Base-by-base conservation (phyloP, 1,284 basidiomycete genomes). In the Ustilago nuda region DNA sequence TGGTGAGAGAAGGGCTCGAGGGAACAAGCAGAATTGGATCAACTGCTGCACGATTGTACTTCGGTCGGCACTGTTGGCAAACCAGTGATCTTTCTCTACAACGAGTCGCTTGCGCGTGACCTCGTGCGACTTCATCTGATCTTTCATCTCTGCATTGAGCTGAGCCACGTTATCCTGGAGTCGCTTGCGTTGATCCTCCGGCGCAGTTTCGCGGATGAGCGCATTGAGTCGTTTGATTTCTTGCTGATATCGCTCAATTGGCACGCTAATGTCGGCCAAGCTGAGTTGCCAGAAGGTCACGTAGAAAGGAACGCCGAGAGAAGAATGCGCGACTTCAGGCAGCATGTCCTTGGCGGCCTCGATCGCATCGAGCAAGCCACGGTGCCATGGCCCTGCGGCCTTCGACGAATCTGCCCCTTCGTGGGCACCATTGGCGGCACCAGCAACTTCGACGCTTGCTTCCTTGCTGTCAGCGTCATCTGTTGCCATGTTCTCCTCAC, bases 11-110 rank as follows among this genome's bases (percentile, higher is more conserved):
- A 97, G 88, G 67, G 93, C 93, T 35, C 97, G 91, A 3, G 97
- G 96, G 82, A 94, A 92, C 74, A 99, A 90, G 86, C 97, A 99
- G 82, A 95, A 91, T 84, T 98, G 94, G 60, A 94, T 91, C 48
- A 96, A 89, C 33, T 83, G 80, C 53, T 72, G 36, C 15, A 78
- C 76, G 4, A 83, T 50, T n/a, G 54, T 56, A 5, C 62, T 70
- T 41, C 73, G 67, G 51, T 76, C 62, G 3, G 72, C 64, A 17
- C 51, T 56, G 43, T 78, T 60, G 57, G 50, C 88, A 85, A 99
- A 98, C 95, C 96, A 98, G 79, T 93, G 90, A 15, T 89, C 87
- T 86, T 93, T 95, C 87, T 99, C 97, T 13, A 90, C 89, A 37
- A 89, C 88, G 27, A 96, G 85, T 23, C 95, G 91, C 80, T 91